These are phyloP conservation scores for Papiliotrema laurentii DNA, from an alignment of 1,284 basidiomycete genomes.

Conservation along the genomic window DNA sequence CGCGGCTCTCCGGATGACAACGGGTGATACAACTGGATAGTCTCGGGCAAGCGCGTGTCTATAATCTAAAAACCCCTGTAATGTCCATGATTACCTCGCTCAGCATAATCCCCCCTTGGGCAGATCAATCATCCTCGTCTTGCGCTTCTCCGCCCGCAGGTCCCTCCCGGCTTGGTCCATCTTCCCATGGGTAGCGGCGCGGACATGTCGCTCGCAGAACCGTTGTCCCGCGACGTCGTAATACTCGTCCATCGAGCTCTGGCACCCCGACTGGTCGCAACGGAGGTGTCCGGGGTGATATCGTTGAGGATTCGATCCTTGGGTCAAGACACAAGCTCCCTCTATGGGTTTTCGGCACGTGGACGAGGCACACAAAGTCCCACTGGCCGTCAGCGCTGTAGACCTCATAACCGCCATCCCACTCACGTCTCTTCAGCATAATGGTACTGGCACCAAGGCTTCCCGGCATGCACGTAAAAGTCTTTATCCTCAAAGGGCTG, in stretches of 20 bases:
- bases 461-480: slow-evolving; percentile 82
- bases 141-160: slow-evolving; percentile 47
- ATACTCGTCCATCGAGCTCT: slow-evolving; percentile 57
- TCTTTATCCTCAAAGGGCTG: slow-evolving; percentile 81
- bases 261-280: slow-evolving; percentile 47
- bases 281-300: slow-evolving; percentile 81
- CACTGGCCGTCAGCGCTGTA: slow-evolving; percentile 32
- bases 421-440: slow-evolving; percentile 76
- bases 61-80: not conserved
- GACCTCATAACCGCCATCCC: not conserved
- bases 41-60: no score
- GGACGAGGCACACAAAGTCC: slow-evolving; percentile 71
- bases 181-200: slow-evolving; percentile 13
- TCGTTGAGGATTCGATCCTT: slow-evolving; percentile 64
- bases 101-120: slow-evolving; percentile 14
- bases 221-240: slow-evolving; percentile 78
- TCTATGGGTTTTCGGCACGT: slow-evolving; percentile 83
- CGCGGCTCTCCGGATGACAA: no score
- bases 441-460: slow-evolving; percentile 81
- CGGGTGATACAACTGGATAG: no score
- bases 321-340: slow-evolving; percentile 71
- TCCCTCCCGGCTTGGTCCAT: slow-evolving; percentile 25
- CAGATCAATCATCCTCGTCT: slow-evolving; percentile 44
- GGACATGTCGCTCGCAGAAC: slow-evolving; percentile 72
- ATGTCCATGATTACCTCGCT: not conserved